Evolutionary conservation across 2,329 filamentous ascomycete genomes (phyloP).

Genomic region (Colletotrichum zoysiae): DNA sequence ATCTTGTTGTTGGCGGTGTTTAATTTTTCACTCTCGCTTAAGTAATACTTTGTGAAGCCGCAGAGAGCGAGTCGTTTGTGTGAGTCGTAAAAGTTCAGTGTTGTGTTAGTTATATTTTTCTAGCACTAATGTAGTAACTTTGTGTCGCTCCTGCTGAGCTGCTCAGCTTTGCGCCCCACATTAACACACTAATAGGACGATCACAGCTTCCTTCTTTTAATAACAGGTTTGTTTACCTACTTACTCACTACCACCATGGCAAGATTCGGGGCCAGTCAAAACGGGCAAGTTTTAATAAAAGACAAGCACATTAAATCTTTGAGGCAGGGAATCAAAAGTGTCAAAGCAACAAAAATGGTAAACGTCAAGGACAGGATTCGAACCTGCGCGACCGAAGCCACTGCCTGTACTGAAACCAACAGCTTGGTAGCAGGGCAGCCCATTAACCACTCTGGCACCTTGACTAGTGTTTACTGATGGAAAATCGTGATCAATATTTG

Average conservation of each 20-base stretch:
- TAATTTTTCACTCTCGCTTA: background rate
- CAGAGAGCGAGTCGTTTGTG: background rate
- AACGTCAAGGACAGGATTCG: constrained; percentile 41
- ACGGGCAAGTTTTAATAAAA: background rate
- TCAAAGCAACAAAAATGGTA: background rate
- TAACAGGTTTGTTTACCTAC: no score
- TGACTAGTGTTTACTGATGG: constrained; percentile 3
- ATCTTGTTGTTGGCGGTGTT: constrained; percentile 38
- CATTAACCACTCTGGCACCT: constrained; percentile 42
- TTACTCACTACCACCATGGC: no score
- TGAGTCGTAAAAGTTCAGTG: background rate
- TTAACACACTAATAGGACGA: no score
- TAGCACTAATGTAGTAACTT: background rate
- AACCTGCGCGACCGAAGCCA: constrained; percentile 42
- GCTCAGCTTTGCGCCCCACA: no score
- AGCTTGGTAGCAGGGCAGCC: constrained; percentile 39
- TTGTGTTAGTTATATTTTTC: background rate
- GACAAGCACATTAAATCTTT: no score
- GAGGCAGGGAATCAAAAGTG: background rate
- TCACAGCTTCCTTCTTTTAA: background rate
- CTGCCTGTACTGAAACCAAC: constrained; percentile 30
- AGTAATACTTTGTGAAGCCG: background rate
- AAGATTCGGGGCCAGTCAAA: background rate
- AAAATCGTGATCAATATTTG: fast-evolving
- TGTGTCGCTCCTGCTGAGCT: no score